Evolutionary conservation across 2,329 filamentous ascomycete species (phyloP).

Genomic region (Diplodia sapinea): DNA sequence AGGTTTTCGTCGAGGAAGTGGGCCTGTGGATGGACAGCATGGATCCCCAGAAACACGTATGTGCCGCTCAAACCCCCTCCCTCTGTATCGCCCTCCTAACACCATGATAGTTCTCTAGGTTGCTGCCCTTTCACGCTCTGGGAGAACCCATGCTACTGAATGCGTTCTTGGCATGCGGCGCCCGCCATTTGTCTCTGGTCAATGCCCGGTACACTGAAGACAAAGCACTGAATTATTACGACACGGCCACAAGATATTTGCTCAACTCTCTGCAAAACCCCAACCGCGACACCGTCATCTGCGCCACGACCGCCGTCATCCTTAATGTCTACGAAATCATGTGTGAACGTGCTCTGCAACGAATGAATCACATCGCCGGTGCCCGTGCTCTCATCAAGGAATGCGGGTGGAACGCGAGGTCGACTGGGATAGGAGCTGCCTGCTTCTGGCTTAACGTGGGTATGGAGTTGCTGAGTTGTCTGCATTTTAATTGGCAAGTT

Average conservation of each 20-base stretch:
- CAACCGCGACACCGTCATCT: slow-evolving; percentile 80
- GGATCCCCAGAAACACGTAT: slow-evolving; percentile 77
- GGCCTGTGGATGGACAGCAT: slow-evolving; percentile 94
- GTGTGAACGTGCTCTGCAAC: slow-evolving; percentile 76
- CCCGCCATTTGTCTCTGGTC: slow-evolving; percentile 76
- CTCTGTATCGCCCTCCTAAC: slow-evolving; percentile 34
- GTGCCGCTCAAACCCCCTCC: slow-evolving; percentile 34
- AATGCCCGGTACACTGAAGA: slow-evolving; percentile 74
- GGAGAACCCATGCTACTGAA: slow-evolving; percentile 87
- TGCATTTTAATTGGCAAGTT: slow-evolving; percentile 85
- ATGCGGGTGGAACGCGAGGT: slow-evolving; percentile 83
- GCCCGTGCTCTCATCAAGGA: slow-evolving; percentile 86
- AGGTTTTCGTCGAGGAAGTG: slow-evolving; percentile 89
- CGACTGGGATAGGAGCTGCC: slow-evolving; percentile 78
- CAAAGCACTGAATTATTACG: slow-evolving; percentile 82
- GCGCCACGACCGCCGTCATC: slow-evolving; percentile 84
- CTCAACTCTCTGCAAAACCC: slow-evolving; percentile 80
- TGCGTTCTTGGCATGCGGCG: slow-evolving; percentile 86
- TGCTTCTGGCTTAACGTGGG: slow-evolving; percentile 95
- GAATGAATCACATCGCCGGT: slow-evolving; percentile 89
- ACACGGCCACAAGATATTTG: slow-evolving; percentile 80
- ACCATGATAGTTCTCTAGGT: slow-evolving; percentile 69
- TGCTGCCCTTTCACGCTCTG: slow-evolving; percentile 82
- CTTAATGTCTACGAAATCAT: slow-evolving; percentile 94
- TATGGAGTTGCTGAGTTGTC: slow-evolving; percentile 86